phyloP scores from a whole-genome alignment of 2,329 filamentous ascomycete genomes.

The Colletotrichum tropicale region DNA sequence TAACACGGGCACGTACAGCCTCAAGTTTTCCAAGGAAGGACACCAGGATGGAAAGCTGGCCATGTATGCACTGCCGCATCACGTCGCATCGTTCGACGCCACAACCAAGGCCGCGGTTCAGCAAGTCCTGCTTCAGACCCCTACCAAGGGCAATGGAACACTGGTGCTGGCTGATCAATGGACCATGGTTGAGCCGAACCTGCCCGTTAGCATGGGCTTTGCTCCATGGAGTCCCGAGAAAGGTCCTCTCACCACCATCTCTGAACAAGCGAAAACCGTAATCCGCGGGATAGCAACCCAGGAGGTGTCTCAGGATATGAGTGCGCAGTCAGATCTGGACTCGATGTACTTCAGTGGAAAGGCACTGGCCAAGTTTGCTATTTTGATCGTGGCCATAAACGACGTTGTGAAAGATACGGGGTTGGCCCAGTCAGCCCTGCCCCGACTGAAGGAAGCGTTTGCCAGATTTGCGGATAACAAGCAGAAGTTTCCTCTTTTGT shows the following conservation, averaged over 20 bases:
- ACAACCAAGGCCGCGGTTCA: constrained; percentile 54
- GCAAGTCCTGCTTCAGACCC: constrained; percentile 72
- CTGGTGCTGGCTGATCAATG: constrained; percentile 75
- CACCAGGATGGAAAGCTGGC: constrained; percentile 64
- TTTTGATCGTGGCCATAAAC: constrained; percentile 67
- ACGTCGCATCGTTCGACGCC: constrained; percentile 74
- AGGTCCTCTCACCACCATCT: constrained; percentile 51
- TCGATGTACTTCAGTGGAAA: constrained; percentile 96
- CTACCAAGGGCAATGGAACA: constrained; percentile 82
- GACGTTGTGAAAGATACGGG: constrained; percentile 64
- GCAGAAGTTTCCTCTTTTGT: constrained; percentile 69
- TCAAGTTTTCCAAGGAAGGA: constrained; percentile 77
- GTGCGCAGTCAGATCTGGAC: constrained; percentile 73
- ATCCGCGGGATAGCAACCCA: constrained; percentile 68
- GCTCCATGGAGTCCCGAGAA: constrained; percentile 73
- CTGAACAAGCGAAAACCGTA: constrained; percentile 56
- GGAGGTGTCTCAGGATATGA: constrained; percentile 80
- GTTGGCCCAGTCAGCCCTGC: constrained; percentile 62
- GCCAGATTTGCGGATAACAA: constrained; percentile 68
- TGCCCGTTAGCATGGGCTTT: constrained; percentile 79
- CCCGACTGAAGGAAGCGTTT: constrained; percentile 70
- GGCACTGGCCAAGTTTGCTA: constrained; percentile 78
- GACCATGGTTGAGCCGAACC: constrained; percentile 76
- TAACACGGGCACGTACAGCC: constrained; percentile 70
- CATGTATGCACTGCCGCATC: constrained; percentile 91